Evolutionary conservation across 768 basidiomycete species (phyloP).

Genomic region (Galerina marginata): DNA sequence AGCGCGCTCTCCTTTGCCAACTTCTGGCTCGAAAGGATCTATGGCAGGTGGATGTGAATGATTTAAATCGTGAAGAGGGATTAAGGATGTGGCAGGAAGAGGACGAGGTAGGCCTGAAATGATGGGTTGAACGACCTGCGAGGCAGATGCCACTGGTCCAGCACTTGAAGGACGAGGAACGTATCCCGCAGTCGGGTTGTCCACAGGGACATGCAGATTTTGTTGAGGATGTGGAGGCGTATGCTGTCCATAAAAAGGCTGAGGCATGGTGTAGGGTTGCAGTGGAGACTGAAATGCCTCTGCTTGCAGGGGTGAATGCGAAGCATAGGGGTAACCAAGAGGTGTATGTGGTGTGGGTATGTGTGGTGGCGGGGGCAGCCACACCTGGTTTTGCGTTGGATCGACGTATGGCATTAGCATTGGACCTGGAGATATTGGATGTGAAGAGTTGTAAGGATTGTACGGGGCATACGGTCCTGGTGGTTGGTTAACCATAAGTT

Average conservation of each 20-base stretch:
- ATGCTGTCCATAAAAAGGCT: constrained; percentile 22
- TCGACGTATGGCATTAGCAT: constrained; percentile 45
- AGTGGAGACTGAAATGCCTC: constrained; percentile 23
- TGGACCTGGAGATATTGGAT: constrained; percentile 42
- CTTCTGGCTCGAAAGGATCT: constrained; percentile 45
- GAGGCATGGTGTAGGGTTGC: constrained; percentile 20
- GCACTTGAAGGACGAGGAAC: constrained; percentile 57
- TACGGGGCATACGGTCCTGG: constrained; percentile 29
- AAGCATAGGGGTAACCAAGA: constrained; percentile 10
- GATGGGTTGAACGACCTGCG: constrained; percentile 32
- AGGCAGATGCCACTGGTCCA: constrained; percentile 40
- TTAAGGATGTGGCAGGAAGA: constrained; percentile 34
- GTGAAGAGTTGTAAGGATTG: constrained; percentile 41
- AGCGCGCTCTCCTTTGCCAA: constrained; percentile 66
- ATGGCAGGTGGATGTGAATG: constrained; percentile 6
- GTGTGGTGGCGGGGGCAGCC: constrained; percentile 51
- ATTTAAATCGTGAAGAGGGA: constrained; percentile 24
- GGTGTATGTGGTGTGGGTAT: constrained; percentile 26
- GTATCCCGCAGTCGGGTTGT: constrained; percentile 18
- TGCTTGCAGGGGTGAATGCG: constrained; percentile 9
- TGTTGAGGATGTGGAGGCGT: constrained; percentile 22
- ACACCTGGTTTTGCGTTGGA: constrained; percentile 48
- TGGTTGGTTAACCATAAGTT: constrained; percentile 16
- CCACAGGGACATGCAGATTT: constrained; percentile 7
- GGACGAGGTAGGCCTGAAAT: constrained; percentile 43